phyloP scores from a whole-genome alignment of 768 basidiomycete genomes.

The Leccinum truebloodii region DNA sequence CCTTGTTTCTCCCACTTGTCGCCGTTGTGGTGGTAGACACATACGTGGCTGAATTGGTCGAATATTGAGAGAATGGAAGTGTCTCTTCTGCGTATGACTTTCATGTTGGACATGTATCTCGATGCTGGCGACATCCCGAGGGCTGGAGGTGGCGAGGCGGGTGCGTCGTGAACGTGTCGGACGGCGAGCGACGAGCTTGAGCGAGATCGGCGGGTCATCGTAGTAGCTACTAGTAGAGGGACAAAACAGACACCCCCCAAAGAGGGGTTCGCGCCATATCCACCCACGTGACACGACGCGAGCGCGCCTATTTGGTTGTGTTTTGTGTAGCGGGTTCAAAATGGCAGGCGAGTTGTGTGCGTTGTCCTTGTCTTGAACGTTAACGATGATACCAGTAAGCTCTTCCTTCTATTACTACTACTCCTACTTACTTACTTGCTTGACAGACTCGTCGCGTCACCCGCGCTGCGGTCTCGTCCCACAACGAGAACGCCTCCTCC shows the following conservation, averaged over 20 bases:
- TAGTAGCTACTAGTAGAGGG: not conserved
- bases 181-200: slow-evolving; percentile 29
- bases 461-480: slow-evolving; percentile 51
- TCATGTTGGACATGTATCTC: slow-evolving; percentile 76
- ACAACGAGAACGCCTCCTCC: slow-evolving; percentile 71
- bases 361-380: slow-evolving; percentile 36
- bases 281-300: slow-evolving; percentile 39
- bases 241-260: slow-evolving; percentile 6
- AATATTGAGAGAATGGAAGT: slow-evolving; percentile 78
- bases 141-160: slow-evolving; percentile 8
- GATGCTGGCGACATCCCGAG: slow-evolving; percentile 63
- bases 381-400: slow-evolving; percentile 47
- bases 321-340: slow-evolving; percentile 41
- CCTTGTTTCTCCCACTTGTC: slow-evolving; percentile 82
- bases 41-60: slow-evolving; percentile 88
- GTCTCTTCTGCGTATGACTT: slow-evolving; percentile 75
- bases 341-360: slow-evolving; percentile 27
- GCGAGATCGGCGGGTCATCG: slow-evolving; percentile 27
- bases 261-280: slow-evolving; percentile 17
- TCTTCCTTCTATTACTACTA: not conserved
- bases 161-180: slow-evolving; percentile 11
- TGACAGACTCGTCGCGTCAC: slow-evolving; percentile 64
- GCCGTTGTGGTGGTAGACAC: slow-evolving; percentile 75
- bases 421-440: not conserved
- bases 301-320: slow-evolving; percentile 37